Evolutionary conservation across 148 eudicot species (phyloP), one percentile per base, ranked within the genome.

Genomic region (Linanthus parryae): DNA sequence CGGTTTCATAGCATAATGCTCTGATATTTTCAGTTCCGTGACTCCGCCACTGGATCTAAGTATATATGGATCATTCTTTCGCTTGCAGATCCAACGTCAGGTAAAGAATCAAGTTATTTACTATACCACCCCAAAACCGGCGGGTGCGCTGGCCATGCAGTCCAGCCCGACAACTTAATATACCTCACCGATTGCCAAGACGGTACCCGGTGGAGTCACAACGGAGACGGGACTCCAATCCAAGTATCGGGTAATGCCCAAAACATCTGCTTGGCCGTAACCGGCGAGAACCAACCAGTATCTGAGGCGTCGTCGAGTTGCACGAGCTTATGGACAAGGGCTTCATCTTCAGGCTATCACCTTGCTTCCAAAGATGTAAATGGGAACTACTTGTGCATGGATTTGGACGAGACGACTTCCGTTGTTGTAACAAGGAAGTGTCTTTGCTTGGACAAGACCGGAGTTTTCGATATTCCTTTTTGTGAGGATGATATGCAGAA

Each of bases 121-220:
- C 8, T 49, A 10, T 49, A 24, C 37, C 54, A 49, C 38, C 54
- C 54, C n/a, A 28, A 49, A 49, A 28, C 54, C 18, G 54, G 54
- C 22, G 9, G 29, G 37, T 49, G 54, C 11, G 36, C n/a, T n/a
- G n/a, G n/a, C n/a, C n/a, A n/a, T 29, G 36, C 54, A 49, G 54
- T 49, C 23, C 20, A 49, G 7, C 11, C 29, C 7, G 21, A 49
- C 8, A 13, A 29, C 19, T 28, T 5, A 22, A 9, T 30, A 15
- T 49, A n/a, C 8, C 23, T 24, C 11, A 8, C 5, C 6, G 54
- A 49, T 16, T 49, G 37, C 23, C 24, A 17, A 17, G 18, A 16
- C 19, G 16, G 23, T 3, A 24, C 21, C 17, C 29, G 15, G 12
- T 49, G 2, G 10, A 49, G 18, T 24, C 31, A 13, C 14, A 19